These are phyloP conservation scores for Paracamarosporium sp. DNA, from an alignment of 2,329 filamentous ascomycete genomes.

Conservation along the genomic window DNA sequence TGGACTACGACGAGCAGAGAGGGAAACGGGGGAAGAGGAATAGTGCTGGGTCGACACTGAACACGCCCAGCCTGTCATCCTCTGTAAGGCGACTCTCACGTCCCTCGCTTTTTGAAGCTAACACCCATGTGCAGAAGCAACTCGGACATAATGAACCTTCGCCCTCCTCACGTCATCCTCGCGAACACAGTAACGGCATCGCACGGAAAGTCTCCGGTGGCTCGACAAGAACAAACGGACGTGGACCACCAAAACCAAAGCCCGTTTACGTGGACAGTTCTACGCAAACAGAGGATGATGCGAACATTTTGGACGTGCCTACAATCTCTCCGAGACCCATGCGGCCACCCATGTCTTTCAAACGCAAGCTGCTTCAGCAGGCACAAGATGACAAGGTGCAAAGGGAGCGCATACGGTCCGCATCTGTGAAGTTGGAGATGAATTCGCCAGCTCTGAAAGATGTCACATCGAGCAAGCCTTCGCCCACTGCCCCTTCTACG, in stretches of 20 bases:
- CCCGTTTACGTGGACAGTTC: constrained; percentile 42
- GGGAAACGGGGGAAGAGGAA: constrained; percentile 63
- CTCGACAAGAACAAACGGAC: constrained; percentile 49
- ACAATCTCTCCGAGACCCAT: constrained; percentile 26
- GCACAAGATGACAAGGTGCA: constrained; percentile 46
- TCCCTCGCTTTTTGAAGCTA: constrained; percentile 24
- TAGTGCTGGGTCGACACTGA: constrained; percentile 61
- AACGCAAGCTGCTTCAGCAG: constrained; percentile 46
- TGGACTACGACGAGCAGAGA: constrained; percentile 64
- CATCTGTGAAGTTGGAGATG: constrained; percentile 42
- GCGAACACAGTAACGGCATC: constrained; percentile 43
- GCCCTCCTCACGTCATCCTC: constrained; percentile 39
- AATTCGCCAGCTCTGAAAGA: constrained; percentile 42
- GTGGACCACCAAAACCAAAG: constrained; percentile 32
- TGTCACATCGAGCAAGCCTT: constrained; percentile 39
- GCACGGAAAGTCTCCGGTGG: constrained; percentile 43
- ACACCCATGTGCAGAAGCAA: constrained; percentile 40
- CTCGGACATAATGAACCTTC: constrained; percentile 44
- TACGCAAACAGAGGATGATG: constrained; percentile 41
- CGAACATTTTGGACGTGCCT: constrained; percentile 9
- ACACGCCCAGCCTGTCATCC: constrained; percentile 55
- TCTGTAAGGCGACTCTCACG: constrained; percentile 43
- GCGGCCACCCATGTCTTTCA: constrained; percentile 43
- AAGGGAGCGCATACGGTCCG: constrained; percentile 45
- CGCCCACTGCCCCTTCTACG: constrained; percentile 32